Conservation (phyloP, 768 basidiomycete genomes). For the Ramaria sp. region DNA sequence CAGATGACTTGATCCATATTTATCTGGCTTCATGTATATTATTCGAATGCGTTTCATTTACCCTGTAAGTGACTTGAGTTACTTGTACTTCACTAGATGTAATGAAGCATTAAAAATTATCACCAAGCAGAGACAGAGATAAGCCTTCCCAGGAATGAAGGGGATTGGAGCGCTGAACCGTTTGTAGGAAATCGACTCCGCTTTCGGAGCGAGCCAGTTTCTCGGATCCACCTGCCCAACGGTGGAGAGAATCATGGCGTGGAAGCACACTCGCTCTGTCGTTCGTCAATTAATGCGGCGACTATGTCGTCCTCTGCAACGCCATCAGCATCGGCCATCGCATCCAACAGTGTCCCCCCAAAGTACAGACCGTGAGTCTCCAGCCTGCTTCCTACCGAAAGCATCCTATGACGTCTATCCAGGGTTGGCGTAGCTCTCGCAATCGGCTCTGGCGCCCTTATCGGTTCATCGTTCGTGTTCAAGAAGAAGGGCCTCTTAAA, state of each 20-base stretch:
- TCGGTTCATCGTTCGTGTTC: constrained; percentile 39
- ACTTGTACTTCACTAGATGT: too few relatives aligned
- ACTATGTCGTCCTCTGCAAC: neutral
- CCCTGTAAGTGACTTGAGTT: too few relatives aligned
- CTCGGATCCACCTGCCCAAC: too few relatives aligned
- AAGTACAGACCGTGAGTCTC: constrained; percentile 10
- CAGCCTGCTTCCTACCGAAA: neutral
- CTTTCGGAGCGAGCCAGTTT: too few relatives aligned
- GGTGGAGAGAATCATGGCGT: too few relatives aligned
- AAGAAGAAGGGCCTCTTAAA: constrained; percentile 42
- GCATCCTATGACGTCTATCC: neutral
- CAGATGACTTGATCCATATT: too few relatives aligned
- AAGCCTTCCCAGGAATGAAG: too few relatives aligned
- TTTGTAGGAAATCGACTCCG: too few relatives aligned
- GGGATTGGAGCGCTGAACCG: neutral
- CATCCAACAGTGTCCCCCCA: constrained; percentile 3
- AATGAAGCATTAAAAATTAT: too few relatives aligned
- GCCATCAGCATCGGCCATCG: neutral
- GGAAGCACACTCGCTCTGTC: neutral
- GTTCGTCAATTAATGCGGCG: neutral
- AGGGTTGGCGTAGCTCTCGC: constrained; percentile 23
- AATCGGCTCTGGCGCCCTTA: constrained; percentile 35
- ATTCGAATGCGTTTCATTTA: too few relatives aligned
- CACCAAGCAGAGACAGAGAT: too few relatives aligned
- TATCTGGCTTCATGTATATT: too few relatives aligned